Evolutionary conservation across 108 stramenopile species (phyloP).

Genomic region (Cyclotella baltica): DNA sequence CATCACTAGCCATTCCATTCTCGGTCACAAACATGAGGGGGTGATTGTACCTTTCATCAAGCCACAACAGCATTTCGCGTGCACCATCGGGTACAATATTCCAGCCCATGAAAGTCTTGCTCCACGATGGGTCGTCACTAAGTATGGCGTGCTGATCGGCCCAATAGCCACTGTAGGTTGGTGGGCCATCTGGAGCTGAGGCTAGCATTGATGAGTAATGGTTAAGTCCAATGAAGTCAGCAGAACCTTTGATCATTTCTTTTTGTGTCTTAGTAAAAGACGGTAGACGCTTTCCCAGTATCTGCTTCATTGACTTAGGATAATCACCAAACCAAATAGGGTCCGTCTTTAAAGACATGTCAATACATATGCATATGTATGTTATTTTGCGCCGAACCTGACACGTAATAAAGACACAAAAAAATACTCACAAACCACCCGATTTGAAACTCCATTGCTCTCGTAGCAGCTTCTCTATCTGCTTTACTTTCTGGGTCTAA

Average conservation of each 20-base stretch:
- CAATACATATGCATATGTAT: background rate
- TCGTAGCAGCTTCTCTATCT: conserved; percentile 79
- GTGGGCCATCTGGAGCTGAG: conserved; percentile 38
- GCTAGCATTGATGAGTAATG: conserved; percentile 83
- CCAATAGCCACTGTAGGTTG: conserved; percentile 73
- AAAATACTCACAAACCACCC: conserved; percentile 74
- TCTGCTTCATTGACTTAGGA: conserved; percentile 75
- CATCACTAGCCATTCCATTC: conserved; percentile 79
- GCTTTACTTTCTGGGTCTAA: conserved; percentile 34
- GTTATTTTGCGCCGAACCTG: background rate
- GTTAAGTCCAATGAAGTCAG: conserved; percentile 94
- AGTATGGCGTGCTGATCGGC: conserved; percentile 72
- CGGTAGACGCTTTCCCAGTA: conserved; percentile 79
- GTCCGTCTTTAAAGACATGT: conserved; percentile 58
- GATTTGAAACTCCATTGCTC: conserved; percentile 88
- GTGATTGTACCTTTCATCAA: conserved; percentile 65
- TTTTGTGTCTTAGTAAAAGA: conserved; percentile 70
- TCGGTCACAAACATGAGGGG: conserved; percentile 79
- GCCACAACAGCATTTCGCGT: conserved; percentile 77
- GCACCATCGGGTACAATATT: conserved; percentile 78
- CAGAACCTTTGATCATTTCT: conserved; percentile 59
- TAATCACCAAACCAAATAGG: conserved; percentile 87
- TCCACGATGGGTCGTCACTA: conserved; percentile 62
- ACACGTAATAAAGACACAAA: background rate
- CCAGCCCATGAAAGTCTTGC: conserved; percentile 78